Percentiles rank a stretch among this genome's conserved stretches.
These are phyloP conservation scores for Binderoboletus segoi DNA, from an alignment of 1,284 basidiomycete species.

Conservation along the genomic window DNA sequence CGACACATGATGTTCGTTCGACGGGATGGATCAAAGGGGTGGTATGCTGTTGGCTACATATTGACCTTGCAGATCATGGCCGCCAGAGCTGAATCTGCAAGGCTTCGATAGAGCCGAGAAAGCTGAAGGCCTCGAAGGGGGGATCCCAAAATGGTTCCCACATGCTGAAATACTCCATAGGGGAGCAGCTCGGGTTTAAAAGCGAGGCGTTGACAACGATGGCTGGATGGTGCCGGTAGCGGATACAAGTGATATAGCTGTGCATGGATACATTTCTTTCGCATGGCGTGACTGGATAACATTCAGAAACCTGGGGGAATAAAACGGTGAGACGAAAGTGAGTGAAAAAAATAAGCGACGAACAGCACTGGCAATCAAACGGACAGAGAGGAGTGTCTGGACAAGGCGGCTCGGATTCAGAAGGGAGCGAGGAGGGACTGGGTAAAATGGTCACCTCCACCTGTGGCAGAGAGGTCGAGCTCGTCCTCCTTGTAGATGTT, in stretches of 20 bases:
- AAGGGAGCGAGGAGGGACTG: constrained; percentile 7
- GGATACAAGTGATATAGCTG: constrained; percentile 1
- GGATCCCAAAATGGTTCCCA: no score
- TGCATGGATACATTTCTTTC: constrained; percentile 1
- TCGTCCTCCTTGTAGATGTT: constrained; percentile 86
- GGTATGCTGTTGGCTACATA: constrained; percentile 58
- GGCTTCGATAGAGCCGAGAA: constrained; percentile 68
- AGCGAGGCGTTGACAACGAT: no score
- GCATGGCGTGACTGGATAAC: not conserved
- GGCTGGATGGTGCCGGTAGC: not conserved
- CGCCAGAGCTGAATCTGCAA: constrained; percentile 41
- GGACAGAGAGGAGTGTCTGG: constrained; percentile 73
- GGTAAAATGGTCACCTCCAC: constrained; percentile 63
- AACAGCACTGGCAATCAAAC: constrained; percentile 85
- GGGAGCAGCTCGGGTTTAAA: no score
- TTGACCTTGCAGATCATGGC: constrained; percentile 60
- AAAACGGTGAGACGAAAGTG: not conserved
- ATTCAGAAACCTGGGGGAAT: constrained; percentile 47
- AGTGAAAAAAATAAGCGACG: constrained; percentile 35
- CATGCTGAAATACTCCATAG: no score
- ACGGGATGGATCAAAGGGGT: constrained; percentile 23
- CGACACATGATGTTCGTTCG: constrained; percentile 24
- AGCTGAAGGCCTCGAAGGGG: not conserved
- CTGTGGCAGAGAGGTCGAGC: constrained; percentile 70
- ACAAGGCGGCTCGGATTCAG: constrained; percentile 24